phyloP scores from a whole-genome alignment of 2,329 filamentous ascomycete genomes.

The Fusarium clavum region DNA sequence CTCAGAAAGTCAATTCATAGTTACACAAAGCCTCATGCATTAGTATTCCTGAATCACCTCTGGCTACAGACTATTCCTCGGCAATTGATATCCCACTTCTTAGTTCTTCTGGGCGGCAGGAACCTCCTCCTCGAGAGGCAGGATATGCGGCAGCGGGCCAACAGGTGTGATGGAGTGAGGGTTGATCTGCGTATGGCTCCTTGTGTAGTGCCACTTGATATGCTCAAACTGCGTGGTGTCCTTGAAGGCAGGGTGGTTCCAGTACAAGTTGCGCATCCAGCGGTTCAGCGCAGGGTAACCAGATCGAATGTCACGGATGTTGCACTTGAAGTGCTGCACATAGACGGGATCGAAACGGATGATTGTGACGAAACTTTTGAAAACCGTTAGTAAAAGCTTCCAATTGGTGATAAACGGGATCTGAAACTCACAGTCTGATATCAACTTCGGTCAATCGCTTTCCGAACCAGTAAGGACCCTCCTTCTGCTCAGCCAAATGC shows the following conservation, averaged over 20 bases:
- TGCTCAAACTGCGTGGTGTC: constrained; percentile 93
- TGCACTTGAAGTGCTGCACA: constrained; percentile 90
- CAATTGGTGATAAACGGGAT: background rate
- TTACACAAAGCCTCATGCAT: constrained; percentile 8
- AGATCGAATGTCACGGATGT: constrained; percentile 83
- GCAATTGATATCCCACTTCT: background rate
- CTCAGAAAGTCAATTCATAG: constrained; percentile 5
- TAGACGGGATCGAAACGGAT: constrained; percentile 83
- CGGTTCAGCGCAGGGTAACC: constrained; percentile 84
- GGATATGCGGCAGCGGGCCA: constrained; percentile 84
- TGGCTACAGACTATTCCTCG: background rate
- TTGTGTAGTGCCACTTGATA: constrained; percentile 83
- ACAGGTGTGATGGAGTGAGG: constrained; percentile 81
- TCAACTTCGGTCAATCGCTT: constrained; percentile 82
- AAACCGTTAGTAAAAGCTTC: constrained; percentile 17
- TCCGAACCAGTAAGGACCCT: constrained; percentile 80
- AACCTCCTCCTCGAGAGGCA: constrained; percentile 84
- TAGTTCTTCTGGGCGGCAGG: constrained; percentile 57
- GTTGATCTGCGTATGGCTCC: constrained; percentile 74
- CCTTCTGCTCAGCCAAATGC: constrained; percentile 65
- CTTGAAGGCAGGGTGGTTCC: constrained; percentile 81
- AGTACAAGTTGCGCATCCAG: constrained; percentile 88
- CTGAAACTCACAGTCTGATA: constrained; percentile 69
- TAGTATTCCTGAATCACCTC: background rate
- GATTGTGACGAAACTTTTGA: constrained; percentile 72